Percentiles rank a stretch among this genome's conserved stretches.
Conservation (phyloP, 371 early-diverging fungal species). For the Mucor sp. region DNA sequence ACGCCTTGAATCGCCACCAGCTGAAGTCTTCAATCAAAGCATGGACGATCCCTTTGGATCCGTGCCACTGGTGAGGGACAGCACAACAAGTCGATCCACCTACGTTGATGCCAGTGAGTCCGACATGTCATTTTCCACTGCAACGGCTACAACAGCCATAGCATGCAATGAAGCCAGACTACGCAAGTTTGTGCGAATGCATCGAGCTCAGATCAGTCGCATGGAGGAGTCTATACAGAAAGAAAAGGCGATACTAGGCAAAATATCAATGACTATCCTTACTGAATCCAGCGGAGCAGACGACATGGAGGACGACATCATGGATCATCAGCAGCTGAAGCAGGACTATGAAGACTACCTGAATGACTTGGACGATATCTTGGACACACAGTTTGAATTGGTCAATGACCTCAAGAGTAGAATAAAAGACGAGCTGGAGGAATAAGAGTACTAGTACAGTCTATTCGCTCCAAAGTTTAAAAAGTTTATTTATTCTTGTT, state of each 20-base stretch:
- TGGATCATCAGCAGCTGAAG: constrained; percentile 28
- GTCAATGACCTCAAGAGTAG: constrained; percentile 10
- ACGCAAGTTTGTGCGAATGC: constrained; percentile 64
- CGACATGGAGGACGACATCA: constrained; percentile 18
- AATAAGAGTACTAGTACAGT: not conserved
- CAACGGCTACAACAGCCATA: not conserved
- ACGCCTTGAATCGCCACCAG: constrained; percentile 45
- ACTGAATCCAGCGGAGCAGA: constrained; percentile 30
- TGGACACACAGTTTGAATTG: constrained; percentile 33
- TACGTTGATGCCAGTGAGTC: too few species aligned
- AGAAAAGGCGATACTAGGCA: constrained; percentile 80
- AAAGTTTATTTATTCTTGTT: not conserved
- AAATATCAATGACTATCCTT: constrained; percentile 57
- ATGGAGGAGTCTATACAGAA: constrained; percentile 73
- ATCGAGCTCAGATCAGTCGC: constrained; percentile 78
- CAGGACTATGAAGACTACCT: constrained; percentile 47
- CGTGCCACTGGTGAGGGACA: not conserved
- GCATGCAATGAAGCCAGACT: not conserved
- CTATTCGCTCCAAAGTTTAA: too few species aligned
- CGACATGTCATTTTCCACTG: not conserved
- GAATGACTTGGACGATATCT: constrained; percentile 55
- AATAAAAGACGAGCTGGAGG: not conserved
- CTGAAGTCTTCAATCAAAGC: constrained; percentile 16
- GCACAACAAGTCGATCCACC: not conserved
- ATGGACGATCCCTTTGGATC: constrained; percentile 12